Base-by-base conservation (phyloP, 495 filamentous ascomycete genomes). In the Diplogelasinospora grovesii region DNA sequence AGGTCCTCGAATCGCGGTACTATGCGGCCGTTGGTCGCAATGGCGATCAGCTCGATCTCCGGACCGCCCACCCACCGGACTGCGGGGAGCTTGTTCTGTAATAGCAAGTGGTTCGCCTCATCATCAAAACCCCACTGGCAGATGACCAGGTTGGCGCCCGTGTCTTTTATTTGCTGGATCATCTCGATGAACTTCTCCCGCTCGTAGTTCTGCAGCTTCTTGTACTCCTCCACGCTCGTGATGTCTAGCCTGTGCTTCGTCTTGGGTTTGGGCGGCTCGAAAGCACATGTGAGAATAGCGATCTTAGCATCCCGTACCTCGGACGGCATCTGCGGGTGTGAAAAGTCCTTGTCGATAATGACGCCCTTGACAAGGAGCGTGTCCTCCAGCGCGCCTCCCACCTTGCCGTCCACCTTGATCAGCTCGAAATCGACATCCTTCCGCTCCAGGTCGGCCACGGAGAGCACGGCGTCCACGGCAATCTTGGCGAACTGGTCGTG, bases 51-150 rank as follows among this genome's bases (percentile, higher is more conserved):
- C 60, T 99, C 92, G 50, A 99, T 95, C 70, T 99, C 92, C 2
- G 93, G 92, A 5, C 92, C 92, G 53, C 92, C 92, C 27, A 99
- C 92, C 92, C 92, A 99, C 63, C 92, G 74, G 36, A 99, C 93
- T 23, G 92, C 92, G 8, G 92, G 92, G 9, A 99, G 78, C 52
- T 93, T 76, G 69, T 97, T 97, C 63, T 95, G 90, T 35, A 97
- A 77, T 23, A 99, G 77, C 18, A 99, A 66, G 61, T 99, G 92
- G 63, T 99, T 99, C 26, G 92, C 92, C 68, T 99, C 92, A 56
- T 99, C 92, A 56, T 99, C 92, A 61, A 99, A 99, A 50, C 92
- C 92, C 92, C 92, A 99, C 61, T 99, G 92, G 67, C 93, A 99
- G 52, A 99, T 95, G 33, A 87, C 92, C 26, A 99, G 75, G 69